Evolutionary conservation across 805 yeast species (phyloP).

Genomic region (Candida chauliodis): DNA sequence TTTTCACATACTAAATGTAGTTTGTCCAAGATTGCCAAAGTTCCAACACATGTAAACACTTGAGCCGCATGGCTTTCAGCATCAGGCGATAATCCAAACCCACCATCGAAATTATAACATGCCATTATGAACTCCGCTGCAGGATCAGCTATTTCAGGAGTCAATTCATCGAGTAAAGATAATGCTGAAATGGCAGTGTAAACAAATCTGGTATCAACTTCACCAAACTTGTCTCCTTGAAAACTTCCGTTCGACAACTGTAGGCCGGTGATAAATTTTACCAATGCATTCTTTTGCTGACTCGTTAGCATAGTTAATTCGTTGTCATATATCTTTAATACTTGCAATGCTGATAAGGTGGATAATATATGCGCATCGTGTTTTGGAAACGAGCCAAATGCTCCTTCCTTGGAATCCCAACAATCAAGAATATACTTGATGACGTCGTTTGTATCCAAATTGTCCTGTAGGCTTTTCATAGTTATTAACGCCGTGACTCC

Average conservation of each 20-base stretch:
- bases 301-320: constrained; percentile 8
- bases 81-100: constrained; percentile 90
- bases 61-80: constrained; percentile 96
- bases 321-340: constrained; percentile 59
- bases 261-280: constrained; percentile 30
- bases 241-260: constrained; percentile 70
- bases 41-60: constrained; percentile 79
- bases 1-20: constrained; percentile 43
- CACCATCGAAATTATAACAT: constrained; percentile 94
- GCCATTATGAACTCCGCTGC: constrained; percentile 61
- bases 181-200: constrained; percentile 77
- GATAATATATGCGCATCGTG: constrained; percentile 87
- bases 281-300: constrained; percentile 40
- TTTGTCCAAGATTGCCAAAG: constrained; percentile 64
- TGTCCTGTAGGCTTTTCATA: constrained; percentile 45
- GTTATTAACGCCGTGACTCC: constrained; percentile 75
- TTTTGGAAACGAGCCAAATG: constrained; percentile 84
- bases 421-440: constrained; percentile 69
- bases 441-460: constrained; percentile 60
- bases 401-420: constrained; percentile 57
- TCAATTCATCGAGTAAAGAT: constrained; percentile 63
- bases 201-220: constrained; percentile 86
- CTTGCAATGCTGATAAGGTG: constrained; percentile 84
- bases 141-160: constrained; percentile 50
- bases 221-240: constrained; percentile 89